phyloP scores from a whole-genome alignment of 2,329 filamentous ascomycete species.

The Xylaria sp. region DNA sequence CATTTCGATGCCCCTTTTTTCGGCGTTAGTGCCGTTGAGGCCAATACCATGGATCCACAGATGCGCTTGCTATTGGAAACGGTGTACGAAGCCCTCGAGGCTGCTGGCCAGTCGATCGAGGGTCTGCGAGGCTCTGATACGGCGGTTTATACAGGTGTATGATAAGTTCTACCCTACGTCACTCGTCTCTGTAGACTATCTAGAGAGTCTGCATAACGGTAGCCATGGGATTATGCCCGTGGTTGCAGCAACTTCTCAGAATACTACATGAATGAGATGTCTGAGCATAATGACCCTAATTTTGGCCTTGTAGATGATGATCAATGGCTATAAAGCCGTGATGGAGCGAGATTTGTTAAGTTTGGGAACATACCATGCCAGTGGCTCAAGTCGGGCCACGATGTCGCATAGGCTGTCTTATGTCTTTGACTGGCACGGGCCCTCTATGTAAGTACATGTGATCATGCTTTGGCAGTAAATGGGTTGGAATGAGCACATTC shows the following conservation, averaged over 20 bases:
- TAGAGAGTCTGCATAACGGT: too few relatives aligned
- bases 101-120: slow-evolving; percentile 1
- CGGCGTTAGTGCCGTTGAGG: slow-evolving; percentile 13
- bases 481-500: not conserved
- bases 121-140: slow-evolving; percentile 14
- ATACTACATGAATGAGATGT: not conserved
- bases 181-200: not conserved
- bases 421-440: not conserved
- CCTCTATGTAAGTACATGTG: not conserved
- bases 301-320: slow-evolving; percentile 1
- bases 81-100: slow-evolving; percentile 20
- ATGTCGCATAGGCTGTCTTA: not conserved
- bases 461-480: not conserved
- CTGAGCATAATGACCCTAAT: not conserved
- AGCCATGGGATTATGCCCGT: not conserved
- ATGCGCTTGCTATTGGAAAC: slow-evolving; percentile 16
- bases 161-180: not conserved
- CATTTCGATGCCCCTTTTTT: slow-evolving; percentile 18
- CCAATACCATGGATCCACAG: slow-evolving; percentile 15
- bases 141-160: slow-evolving; percentile 9
- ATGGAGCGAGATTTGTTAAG: not conserved
- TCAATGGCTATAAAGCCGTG: not conserved
- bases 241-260: not conserved
- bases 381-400: not conserved
- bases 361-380: not conserved